phyloP scores from a whole-genome alignment of 495 filamentous ascomycete species.

The Astrocystis sublimbata region DNA sequence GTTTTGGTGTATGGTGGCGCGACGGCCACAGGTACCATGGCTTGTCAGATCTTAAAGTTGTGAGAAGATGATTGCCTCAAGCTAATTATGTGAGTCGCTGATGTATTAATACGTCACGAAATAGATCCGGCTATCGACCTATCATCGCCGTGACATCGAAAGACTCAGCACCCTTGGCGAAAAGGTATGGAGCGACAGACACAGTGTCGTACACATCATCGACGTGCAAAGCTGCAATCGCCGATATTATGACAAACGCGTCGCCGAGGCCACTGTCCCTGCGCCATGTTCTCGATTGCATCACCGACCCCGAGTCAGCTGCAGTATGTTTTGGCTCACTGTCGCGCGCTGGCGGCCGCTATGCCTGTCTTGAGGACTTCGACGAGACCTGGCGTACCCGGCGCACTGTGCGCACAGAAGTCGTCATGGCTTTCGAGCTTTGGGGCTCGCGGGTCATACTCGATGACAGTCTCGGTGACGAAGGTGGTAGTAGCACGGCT shows the following conservation, averaged over 20 bases:
- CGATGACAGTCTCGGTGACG: no score
- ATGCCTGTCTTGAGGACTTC: conserved; percentile 18
- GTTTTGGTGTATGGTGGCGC: conserved; percentile 48
- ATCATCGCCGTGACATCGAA: conserved; percentile 15
- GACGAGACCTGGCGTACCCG: conserved; percentile 10
- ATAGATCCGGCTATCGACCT: conserved; percentile 15
- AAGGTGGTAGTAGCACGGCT: no score
- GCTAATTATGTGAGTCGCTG: neutral
- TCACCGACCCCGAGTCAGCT: conserved; percentile 13
- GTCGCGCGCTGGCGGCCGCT: conserved; percentile 13
- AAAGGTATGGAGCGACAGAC: conserved; percentile 6
- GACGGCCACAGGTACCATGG: conserved; percentile 46
- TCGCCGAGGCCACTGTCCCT: neutral
- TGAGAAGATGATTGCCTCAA: conserved; percentile 19
- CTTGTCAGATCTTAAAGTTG: conserved; percentile 46
- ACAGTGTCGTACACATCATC: neutral
- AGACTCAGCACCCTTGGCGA: conserved; percentile 10
- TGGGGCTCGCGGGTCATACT: no score
- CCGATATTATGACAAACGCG: neutral
- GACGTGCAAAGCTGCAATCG: no score
- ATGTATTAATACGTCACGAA: no score
- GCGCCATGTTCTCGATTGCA: conserved; percentile 21
- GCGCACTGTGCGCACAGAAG: conserved; percentile 2
- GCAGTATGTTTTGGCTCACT: conserved; percentile 14
- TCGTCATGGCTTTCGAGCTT: conserved; percentile 20